A percentile compares a stretch with the other conserved stretches of the same genome.
phyloP scores from a whole-genome alignment of 1,139 yeast genomes.

The Arxiozyma slooffiae region DNA sequence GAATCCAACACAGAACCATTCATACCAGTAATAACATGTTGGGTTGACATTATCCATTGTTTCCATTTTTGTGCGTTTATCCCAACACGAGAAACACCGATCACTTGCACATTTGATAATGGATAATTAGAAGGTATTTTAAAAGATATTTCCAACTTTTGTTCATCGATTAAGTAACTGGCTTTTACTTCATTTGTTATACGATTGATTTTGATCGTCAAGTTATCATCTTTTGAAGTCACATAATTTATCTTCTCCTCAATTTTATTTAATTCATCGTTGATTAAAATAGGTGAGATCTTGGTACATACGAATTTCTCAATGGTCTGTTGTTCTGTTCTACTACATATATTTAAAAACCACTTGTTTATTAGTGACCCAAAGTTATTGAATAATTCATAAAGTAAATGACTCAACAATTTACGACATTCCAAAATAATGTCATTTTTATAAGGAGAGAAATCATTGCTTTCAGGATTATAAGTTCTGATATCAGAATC shows the following conservation, averaged over 20 bases:
- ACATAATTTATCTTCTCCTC: constrained; percentile 35
- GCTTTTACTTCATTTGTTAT: constrained; percentile 64
- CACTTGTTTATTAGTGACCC: constrained; percentile 65
- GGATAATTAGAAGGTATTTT: constrained; percentile 68
- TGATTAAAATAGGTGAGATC: constrained; percentile 57
- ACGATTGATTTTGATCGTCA: constrained; percentile 53
- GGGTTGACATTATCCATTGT: constrained; percentile 89
- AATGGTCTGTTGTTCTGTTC: constrained; percentile 39
- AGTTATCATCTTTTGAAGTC: constrained; percentile 41
- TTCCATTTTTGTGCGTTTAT: constrained; percentile 91
- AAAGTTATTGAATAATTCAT: constrained; percentile 44
- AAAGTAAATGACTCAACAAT: constrained; percentile 47
- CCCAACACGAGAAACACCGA: constrained; percentile 75
- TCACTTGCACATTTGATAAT: constrained; percentile 58
- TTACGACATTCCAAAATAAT: constrained; percentile 33
- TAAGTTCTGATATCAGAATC: constrained; percentile 19
- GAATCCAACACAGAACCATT: constrained; percentile 81
- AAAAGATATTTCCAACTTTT: constrained; percentile 65
- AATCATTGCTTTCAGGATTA: constrained; percentile 15
- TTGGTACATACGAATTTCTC: constrained; percentile 53
- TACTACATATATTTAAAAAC: constrained; percentile 46
- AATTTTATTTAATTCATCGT: constrained; percentile 49
- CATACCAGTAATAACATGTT: constrained; percentile 57
- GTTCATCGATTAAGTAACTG: constrained; percentile 56
- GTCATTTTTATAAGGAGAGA: constrained; percentile 20